These are phyloP conservation scores for Colletotrichum tropicale DNA, from an alignment of 2,329 filamentous ascomycete species.

Conservation along the genomic window DNA sequence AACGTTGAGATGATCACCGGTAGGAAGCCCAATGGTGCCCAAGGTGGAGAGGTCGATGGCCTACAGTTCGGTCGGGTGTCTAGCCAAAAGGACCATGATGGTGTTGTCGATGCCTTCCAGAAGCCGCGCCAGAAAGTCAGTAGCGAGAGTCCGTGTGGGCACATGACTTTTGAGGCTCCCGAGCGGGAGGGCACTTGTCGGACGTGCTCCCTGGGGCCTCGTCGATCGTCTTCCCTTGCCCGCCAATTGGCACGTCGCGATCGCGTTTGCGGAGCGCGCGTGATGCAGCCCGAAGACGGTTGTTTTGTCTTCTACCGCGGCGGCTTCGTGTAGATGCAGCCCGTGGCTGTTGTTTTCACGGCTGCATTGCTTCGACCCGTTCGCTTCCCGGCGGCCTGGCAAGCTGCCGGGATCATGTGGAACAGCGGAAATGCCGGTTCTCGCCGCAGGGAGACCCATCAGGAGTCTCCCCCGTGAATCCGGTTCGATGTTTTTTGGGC, in stretches of 20 bases:
- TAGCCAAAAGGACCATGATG: not conserved
- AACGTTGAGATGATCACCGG: slow-evolving; percentile 5
- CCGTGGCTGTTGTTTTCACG: not conserved
- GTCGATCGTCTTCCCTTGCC: not conserved
- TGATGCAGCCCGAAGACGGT: not conserved
- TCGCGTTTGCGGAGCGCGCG: not conserved
- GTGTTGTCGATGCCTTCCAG: slow-evolving; percentile 7
- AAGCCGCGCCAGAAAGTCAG: not conserved
- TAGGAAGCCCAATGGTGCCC: slow-evolving; percentile 16
- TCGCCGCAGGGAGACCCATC: not conserved
- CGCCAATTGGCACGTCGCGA: not conserved
- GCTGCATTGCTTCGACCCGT: not conserved
- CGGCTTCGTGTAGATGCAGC: not conserved
- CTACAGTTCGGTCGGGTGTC: slow-evolving; percentile 6
- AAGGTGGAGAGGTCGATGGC: slow-evolving; percentile 13
- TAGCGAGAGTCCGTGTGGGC: not conserved
- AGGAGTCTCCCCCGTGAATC: not conserved
- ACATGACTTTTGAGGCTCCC: not conserved
- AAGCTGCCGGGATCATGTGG: slow-evolving; percentile 9
- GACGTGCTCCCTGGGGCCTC: not conserved
- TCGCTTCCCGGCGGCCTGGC: not conserved
- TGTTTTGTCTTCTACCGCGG: not conserved
- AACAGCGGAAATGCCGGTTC: slow-evolving; percentile 18
- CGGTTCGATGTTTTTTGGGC: not conserved
- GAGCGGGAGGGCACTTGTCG: not conserved